Evolutionary conservation across 2,329 filamentous ascomycete genomes (phyloP), one percentile per base, ranked within the genome.

Genomic region (Shiraia bambusicola): DNA sequence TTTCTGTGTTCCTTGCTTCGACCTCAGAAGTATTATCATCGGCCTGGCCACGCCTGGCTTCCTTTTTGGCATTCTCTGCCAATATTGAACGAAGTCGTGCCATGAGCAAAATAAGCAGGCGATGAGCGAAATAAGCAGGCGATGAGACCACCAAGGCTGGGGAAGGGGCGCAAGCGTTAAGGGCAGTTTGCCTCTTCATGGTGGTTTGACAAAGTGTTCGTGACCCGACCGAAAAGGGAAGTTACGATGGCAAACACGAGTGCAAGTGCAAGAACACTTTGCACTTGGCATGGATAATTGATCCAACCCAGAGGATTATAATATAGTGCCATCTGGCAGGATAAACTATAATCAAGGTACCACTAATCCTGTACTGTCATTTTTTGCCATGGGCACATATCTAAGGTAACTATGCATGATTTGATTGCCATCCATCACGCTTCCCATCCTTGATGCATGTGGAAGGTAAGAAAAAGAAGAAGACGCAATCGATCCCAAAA

Each of bases 1-100:
- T 65, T 25, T 60, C 54, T 2, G 54, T 58, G 4, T 32, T 44
- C 9, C 28, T 29, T 13, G 28, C 40, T 8, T 48, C 46, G 7
- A 50, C 49, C 13, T 52, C 49, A 9, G 28, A 29, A 10, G 28
- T 25, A 29, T 25, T 10, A 6, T 45, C 33, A 25, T 34, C 48
- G 3, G 30, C 32, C 7, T 40, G 45, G 8, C 31, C 42, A n/a
- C 30, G 32, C n/a, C 37, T 17, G n/a, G 16, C 10, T 15, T 9
- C 11, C 7, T 12, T 19, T 6, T 6, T n/a, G 11, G 11, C 22
- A 11, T 45, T 31, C 13, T 6, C 13, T 14, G 39, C 35, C 12
- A 45, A 33, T 6, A 33, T 29, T 17, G 29, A 29, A 32, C 45
- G 48, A 40, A 39, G 48, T 28, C 48, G 45, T 15, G 52, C 50